Conservation (phyloP, 2,329 filamentous ascomycete genomes). For the Myriangium duriaei region DNA sequence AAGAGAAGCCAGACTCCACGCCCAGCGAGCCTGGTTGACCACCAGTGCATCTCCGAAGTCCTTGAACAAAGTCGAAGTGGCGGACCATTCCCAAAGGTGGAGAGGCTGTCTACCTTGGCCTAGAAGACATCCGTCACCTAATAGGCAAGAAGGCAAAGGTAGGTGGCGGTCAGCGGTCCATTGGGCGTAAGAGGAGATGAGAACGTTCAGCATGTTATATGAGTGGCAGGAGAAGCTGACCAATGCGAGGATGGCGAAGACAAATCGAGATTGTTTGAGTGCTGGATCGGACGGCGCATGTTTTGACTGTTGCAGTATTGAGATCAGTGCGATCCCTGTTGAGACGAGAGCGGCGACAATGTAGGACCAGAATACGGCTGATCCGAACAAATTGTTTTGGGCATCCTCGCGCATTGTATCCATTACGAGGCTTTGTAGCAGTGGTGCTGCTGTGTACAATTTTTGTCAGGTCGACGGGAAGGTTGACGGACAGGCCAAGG, state of each 20-base stretch:
- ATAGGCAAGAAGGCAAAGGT: conserved; percentile 5
- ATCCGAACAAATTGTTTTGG: conserved; percentile 20
- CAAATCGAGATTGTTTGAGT: not conserved
- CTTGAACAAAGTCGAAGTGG: conserved; percentile 20
- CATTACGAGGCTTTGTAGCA: no score
- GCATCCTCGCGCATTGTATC: no score
- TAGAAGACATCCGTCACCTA: conserved; percentile 4
- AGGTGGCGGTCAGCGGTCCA: conserved; percentile 14
- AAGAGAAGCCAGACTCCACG: conserved; percentile 18
- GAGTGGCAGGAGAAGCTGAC: conserved; percentile 22
- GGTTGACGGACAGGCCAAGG: no score
- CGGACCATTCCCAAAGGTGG: conserved; percentile 21
- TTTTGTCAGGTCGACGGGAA: no score
- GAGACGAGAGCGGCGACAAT: conserved; percentile 19
- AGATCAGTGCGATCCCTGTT: conserved; percentile 12
- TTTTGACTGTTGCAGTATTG: conserved; percentile 8
- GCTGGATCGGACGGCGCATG: conserved; percentile 6
- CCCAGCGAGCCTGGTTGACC: conserved; percentile 13
- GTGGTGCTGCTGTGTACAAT: no score
- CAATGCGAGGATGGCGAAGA: conserved; percentile 16
- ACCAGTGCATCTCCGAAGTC: conserved; percentile 23
- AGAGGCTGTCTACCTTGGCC: conserved; percentile 5
- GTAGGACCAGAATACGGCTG: conserved; percentile 24
- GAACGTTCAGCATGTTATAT: conserved; percentile 23
- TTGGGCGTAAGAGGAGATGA: conserved; percentile 21